Evolutionary conservation across 495 filamentous ascomycete species (phyloP).

Genomic region (Daldinia childiae): DNA sequence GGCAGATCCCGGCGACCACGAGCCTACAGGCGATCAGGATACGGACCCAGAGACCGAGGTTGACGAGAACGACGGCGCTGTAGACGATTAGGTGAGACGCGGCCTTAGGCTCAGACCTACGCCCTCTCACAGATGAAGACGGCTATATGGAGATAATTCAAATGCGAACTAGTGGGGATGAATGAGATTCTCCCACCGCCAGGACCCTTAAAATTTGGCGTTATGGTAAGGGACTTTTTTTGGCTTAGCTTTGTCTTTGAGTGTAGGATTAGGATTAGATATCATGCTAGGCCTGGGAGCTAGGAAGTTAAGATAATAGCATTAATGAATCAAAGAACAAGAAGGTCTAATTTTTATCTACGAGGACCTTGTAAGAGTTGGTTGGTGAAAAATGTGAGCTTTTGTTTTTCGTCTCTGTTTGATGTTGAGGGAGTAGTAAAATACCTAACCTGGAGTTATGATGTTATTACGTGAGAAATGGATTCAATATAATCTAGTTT

Average conservation of each 20-base stretch:
- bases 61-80: slow-evolving; percentile 46
- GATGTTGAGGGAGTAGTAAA: not conserved
- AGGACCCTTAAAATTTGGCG: not conserved
- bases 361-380: not conserved
- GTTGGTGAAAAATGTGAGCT: not conserved
- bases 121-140: too few relatives aligned
- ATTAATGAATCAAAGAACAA: slow-evolving; percentile 4
- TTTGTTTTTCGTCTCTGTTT: not conserved
- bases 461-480: not conserved
- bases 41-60: slow-evolving; percentile 54
- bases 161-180: too few relatives aligned
- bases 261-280: slow-evolving; percentile 5
- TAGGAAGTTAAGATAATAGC: not conserved
- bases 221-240: not conserved
- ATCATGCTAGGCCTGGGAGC: not conserved
- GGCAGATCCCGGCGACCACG: slow-evolving; percentile 38
- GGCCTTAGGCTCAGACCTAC: not conserved
- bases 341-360: not conserved
- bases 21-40: slow-evolving; percentile 48
- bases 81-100: slow-evolving; percentile 1
- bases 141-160: too few relatives aligned
- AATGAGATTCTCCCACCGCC: too few relatives aligned
- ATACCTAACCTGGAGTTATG: not conserved
- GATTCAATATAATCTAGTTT: not conserved
- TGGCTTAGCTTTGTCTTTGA: not conserved